Evolutionary conservation across 305 asterid species (phyloP).

Genomic region (Ajuga reptans): DNA sequence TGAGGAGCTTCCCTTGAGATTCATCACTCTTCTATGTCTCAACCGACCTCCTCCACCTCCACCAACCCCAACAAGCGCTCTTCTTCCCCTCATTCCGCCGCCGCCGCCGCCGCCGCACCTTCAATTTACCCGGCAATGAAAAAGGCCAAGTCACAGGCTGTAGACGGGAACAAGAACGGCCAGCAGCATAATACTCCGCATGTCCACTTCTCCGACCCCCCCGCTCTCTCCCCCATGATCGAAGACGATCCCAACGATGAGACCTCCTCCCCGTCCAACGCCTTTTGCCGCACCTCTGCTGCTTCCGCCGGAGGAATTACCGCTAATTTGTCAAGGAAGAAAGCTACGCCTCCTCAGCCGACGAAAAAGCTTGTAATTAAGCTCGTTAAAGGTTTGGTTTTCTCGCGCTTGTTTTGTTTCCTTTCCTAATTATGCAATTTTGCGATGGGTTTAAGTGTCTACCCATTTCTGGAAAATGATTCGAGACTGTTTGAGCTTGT

Average conservation of each 20-base stretch:
- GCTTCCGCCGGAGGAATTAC: conserved; percentile 44
- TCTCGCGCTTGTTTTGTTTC: not conserved
- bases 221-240: conserved; percentile 40
- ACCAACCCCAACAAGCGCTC: conserved; percentile 51
- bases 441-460: conserved; percentile 3
- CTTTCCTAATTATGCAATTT: not conserved
- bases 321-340: conserved; percentile 58
- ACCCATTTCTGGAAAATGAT: not conserved
- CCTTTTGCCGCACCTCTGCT: conserved; percentile 31
- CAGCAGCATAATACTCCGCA: conserved; percentile 36
- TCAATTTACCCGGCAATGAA: conserved; percentile 44
- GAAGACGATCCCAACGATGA: conserved; percentile 50
- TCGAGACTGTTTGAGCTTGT: conserved; percentile 7
- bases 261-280: conserved; percentile 35
- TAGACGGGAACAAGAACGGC: conserved; percentile 38
- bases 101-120: conserved; percentile 32
- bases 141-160: conserved; percentile 57
- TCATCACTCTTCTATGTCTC: conserved; percentile 52
- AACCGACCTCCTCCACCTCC: conserved; percentile 38
- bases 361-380: conserved; percentile 62
- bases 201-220: conserved; percentile 43
- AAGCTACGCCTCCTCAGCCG: conserved; percentile 64
- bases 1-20: conserved; percentile 43
- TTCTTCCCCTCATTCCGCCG: conserved; percentile 27
- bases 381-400: conserved; percentile 46